Conservation (phyloP, 2,329 filamentous ascomycete genomes). For the Paecilomyces niveus region DNA sequence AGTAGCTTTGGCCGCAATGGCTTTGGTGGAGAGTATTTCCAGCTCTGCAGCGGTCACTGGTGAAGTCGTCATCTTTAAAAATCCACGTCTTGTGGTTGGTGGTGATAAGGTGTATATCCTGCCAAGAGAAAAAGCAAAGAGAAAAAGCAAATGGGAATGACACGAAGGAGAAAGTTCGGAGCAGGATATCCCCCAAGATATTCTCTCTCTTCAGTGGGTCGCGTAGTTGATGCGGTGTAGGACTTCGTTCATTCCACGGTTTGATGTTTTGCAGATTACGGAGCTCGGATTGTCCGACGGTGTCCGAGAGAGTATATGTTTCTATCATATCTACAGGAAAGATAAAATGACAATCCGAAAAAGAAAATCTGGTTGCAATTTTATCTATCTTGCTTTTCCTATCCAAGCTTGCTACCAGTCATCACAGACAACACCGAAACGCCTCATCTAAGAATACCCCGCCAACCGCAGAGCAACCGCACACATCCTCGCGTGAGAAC, state of each 20-base stretch:
- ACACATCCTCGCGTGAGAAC: not conserved
- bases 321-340: not conserved
- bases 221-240: not conserved
- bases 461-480: not conserved
- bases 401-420: not conserved
- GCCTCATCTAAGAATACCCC: not conserved
- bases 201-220: not conserved
- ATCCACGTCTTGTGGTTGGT: not conserved
- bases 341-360: not conserved
- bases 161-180: not conserved
- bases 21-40: slow-evolving; percentile 53
- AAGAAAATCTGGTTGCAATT: not conserved
- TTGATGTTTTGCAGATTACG: not conserved
- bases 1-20: slow-evolving; percentile 63
- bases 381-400: not conserved
- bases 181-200: not conserved
- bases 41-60: slow-evolving; percentile 58
- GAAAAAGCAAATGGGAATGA: slow-evolving; percentile 1
- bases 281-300: not conserved
- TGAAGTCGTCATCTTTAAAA: slow-evolving; percentile 12
- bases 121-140: slow-evolving; percentile 2
- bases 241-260: not conserved
- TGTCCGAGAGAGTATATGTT: not conserved
- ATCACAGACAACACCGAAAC: not conserved
- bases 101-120: not conserved